Evolutionary conservation across 768 basidiomycete species (phyloP).

Genomic region (Lentinula guzmanii): DNA sequence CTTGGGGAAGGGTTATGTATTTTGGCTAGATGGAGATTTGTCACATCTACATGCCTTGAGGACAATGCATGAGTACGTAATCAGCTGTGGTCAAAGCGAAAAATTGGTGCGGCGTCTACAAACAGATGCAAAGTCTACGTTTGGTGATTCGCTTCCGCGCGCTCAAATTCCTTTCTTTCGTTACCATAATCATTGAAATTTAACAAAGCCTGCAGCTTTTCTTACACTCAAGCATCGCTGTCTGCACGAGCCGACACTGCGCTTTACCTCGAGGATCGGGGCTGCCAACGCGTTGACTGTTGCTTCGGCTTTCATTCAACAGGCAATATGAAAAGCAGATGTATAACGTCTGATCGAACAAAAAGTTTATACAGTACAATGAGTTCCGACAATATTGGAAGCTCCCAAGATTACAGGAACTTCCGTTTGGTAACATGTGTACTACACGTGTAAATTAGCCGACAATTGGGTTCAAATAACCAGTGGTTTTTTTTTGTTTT

Average conservation of each 20-base stretch:
- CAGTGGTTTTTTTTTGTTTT: not conserved
- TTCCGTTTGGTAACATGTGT: conserved; percentile 4
- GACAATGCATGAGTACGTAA: no score
- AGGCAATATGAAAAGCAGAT: not conserved
- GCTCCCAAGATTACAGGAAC: not conserved
- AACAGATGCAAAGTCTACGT: not conserved
- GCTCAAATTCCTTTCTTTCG: conserved; percentile 1
- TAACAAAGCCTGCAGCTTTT: not conserved
- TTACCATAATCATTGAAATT: not conserved
- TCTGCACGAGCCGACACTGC: not conserved
- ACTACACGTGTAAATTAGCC: conserved; percentile 9
- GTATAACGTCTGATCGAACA: conserved; percentile 2
- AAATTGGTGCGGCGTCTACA: not conserved
- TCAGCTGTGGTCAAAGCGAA: not conserved
- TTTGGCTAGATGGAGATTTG: not conserved
- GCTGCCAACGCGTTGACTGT: not conserved
- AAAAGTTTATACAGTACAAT: not conserved
- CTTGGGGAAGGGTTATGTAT: not conserved
- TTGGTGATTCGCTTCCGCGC: not conserved
- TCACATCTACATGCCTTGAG: no score
- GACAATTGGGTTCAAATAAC: not conserved
- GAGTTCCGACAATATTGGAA: not conserved
- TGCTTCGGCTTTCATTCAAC: not conserved
- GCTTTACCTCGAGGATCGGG: not conserved
- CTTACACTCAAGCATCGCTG: not conserved